Evolutionary conservation across 1,284 basidiomycete genomes (phyloP), one percentile per base, ranked within the genome.

Genomic region (Earliella scabrosa): DNA sequence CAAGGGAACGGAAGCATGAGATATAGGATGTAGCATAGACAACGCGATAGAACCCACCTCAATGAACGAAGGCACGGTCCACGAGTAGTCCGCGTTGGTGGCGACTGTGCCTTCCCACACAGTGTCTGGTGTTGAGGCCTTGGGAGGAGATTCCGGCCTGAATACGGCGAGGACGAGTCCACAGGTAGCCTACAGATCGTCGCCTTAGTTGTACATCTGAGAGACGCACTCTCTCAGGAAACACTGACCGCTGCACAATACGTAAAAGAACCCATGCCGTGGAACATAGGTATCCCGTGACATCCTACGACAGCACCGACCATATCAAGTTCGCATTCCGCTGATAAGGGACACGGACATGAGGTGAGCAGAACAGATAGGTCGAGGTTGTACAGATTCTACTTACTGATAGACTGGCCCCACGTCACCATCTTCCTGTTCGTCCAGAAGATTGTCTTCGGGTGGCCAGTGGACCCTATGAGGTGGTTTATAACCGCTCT

Each of bases 21-120:
- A 34, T 3, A 4, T 9, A 21, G n/a, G n/a, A n/a, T n/a, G n/a
- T n/a, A n/a, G n/a, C n/a, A n/a, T n/a, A n/a, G n/a, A n/a, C n/a
- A n/a, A n/a, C n/a, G n/a, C n/a, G n/a, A n/a, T n/a, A n/a, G n/a
- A n/a, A n/a, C n/a, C n/a, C 27, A 70, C 71, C 58, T 72, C 69
- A 14, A 67, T 52, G 51, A 70, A 65, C 2, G 60, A 51, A 1
- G 70, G 70, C 2, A 70, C 68, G 34, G 52, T 60, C 39, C 58
- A 65, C 3, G 66, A 53, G 13, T 61, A 54, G n/a, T 60, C 55
- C 24, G 59, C 55, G 3, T 49, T 29, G 13, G 63, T 64, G 2
- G 34, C 54, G 1, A 60, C 47, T 16, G 54, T 44, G 13, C 57
- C 60, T 18, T 63, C 45, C 39, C 68, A 66, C 1, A 67, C 60